These are phyloP conservation scores for Bipolaris victoriae DNA, from an alignment of 2,329 filamentous ascomycete species.

Conservation along the genomic window DNA sequence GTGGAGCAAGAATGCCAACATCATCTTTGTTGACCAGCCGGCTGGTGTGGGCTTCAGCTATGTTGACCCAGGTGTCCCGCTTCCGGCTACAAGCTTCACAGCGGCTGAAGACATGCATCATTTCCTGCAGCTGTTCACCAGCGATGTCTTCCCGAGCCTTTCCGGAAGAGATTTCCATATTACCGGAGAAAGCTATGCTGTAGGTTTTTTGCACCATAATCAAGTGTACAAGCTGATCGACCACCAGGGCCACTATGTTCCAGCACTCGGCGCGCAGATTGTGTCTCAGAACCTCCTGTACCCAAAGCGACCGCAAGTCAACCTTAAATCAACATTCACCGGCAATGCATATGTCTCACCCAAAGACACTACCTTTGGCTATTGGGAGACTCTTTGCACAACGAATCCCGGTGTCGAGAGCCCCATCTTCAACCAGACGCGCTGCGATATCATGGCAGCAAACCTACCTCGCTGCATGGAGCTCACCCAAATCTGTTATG, in stretches of 20 bases:
- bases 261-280: slow-evolving; percentile 53
- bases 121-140: slow-evolving; percentile 58
- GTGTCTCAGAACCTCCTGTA: slow-evolving; percentile 53
- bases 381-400: slow-evolving; percentile 57
- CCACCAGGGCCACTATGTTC: slow-evolving; percentile 56
- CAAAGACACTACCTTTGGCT: slow-evolving; percentile 51
- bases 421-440: slow-evolving; percentile 55
- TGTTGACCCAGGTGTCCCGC: slow-evolving; percentile 42
- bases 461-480: slow-evolving; percentile 56
- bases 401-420: slow-evolving; percentile 52
- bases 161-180: slow-evolving; percentile 52
- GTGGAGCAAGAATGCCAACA: slow-evolving; percentile 47
- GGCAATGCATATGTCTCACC: slow-evolving; percentile 57
- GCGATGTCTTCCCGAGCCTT: slow-evolving; percentile 54
- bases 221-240: background rate
- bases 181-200: slow-evolving; percentile 58
- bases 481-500: slow-evolving; percentile 50
- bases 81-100: slow-evolving; percentile 51
- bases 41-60: slow-evolving; percentile 51
- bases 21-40: slow-evolving; percentile 50
- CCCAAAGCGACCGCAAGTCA: slow-evolving; percentile 51
- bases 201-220: slow-evolving; percentile 29
- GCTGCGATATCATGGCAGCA: slow-evolving; percentile 55
- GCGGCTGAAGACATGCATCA: slow-evolving; percentile 57
- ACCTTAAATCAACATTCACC: slow-evolving; percentile 54